Evolutionary conservation across 768 basidiomycete genomes (phyloP).

Genomic region (Amanita rubescens): DNA sequence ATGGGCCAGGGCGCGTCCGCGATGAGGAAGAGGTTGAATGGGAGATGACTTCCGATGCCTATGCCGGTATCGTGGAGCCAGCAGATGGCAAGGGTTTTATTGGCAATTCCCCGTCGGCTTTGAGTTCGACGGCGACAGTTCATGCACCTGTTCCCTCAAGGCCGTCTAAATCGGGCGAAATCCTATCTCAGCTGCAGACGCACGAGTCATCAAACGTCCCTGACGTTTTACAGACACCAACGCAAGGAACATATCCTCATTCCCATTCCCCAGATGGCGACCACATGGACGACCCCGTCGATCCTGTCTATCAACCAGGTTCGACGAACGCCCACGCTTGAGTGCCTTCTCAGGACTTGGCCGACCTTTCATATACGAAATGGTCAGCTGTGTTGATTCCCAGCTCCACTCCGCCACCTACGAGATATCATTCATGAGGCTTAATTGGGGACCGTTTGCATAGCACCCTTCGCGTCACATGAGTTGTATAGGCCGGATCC

Average conservation of each 20-base stretch:
- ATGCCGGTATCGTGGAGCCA: conserved; percentile 1
- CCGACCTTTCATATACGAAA: not conserved
- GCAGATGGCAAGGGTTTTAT: not conserved
- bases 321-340: not conserved
- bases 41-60: not conserved
- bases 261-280: not conserved
- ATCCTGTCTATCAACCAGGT: not conserved
- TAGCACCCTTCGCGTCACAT: not conserved
- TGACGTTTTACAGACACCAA: not conserved
- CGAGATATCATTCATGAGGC: not conserved
- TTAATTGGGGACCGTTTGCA: not conserved
- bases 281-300: not conserved
- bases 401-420: conserved; percentile 1
- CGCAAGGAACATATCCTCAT: not conserved
- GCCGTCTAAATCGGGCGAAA: not conserved
- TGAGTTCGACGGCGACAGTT: not conserved
- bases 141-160: not conserved
- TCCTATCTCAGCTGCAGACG: not conserved
- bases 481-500: too few species aligned
- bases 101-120: not conserved
- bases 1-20: not conserved
- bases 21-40: conserved; percentile 7
- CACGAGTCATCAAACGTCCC: not conserved
- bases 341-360: not conserved
- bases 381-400: not conserved